Evolutionary conservation across 148 eudicot genomes (phyloP), one percentile per base, ranked within the genome.

Genomic region (Talinum fruticosum): DNA sequence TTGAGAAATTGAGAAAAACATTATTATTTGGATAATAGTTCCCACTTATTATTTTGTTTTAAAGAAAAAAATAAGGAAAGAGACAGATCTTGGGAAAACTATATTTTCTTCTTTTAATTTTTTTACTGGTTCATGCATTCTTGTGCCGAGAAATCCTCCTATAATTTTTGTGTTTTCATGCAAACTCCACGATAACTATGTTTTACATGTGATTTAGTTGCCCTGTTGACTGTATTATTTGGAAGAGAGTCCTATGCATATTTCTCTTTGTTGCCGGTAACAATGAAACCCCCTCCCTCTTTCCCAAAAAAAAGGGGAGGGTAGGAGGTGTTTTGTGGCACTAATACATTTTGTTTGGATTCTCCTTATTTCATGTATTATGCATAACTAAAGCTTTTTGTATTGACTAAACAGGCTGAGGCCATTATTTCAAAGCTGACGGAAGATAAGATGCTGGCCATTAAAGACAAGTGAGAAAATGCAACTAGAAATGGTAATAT

Each of bases 401-500:
- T 19, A 23, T 79, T 80, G 59, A 79, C 68, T 80, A 74, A 10
- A 75, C 87, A 94, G 98, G 97, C 97, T 73, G 85, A 87, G 74
- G 76, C 41, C 38, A 90, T 87, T 24, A 92, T 90, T 62, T 51
- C 86, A 33, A 90, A 87, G 81, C 73, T 92, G 71, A 84, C 85
- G 35, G 96, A 89, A 72, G 96, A 94, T 75, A 92, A 86, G 84
- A 86, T 82, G 81, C 80, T 78, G 71, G 81, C 86, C 72, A 61
- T 84, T 65, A 86, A 86, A 79, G 93, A 92, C 73, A 87, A n/a
- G 82, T 75, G 90, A 88, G 73, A 74, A 73, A 30, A 78, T 90
- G 74, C 87, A 82, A 82, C 85, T 86, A 82, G 92, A 94, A 82
- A 78, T 89, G 95, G 98, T 94, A 83, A 10, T 21, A 30, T 38